These are phyloP conservation scores for Lathyrus sativus DNA, from an alignment of 306 rosid species.

Conservation along the genomic window DNA sequence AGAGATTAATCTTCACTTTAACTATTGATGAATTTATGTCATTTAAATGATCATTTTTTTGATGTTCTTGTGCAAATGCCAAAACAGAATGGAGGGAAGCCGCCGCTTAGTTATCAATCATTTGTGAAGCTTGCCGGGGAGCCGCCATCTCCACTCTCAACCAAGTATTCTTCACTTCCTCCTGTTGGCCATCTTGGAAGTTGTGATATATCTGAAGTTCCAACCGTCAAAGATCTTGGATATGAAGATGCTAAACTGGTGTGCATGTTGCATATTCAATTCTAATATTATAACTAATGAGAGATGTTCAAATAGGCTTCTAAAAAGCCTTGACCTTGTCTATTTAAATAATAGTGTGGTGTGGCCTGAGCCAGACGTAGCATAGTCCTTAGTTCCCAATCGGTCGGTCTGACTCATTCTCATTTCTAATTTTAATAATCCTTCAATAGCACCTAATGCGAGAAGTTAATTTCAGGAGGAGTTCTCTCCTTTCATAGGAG, in stretches of 20 bases:
- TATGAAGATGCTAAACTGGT: constrained; percentile 68
- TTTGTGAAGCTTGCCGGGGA: constrained; percentile 86
- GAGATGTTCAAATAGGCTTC: background rate
- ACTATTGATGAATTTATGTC: background rate
- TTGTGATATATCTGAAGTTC: constrained; percentile 66
- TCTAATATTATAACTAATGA: constrained; percentile 28
- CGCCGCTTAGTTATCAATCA: constrained; percentile 84
- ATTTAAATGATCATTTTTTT: constrained; percentile 33
- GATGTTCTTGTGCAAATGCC: constrained; percentile 37
- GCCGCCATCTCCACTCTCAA: constrained; percentile 54
- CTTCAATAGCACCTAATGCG: constrained; percentile 23
- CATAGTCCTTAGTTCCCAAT: background rate
- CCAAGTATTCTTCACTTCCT: constrained; percentile 63
- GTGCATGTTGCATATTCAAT: background rate
- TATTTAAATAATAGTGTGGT: too few relatives aligned
- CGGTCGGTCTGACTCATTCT: background rate
- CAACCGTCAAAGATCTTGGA: constrained; percentile 76
- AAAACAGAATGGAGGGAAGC: constrained; percentile 86
- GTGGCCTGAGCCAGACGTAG: background rate
- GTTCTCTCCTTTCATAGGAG: constrained; percentile 83
- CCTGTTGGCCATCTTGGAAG: constrained; percentile 58
- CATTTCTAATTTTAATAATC: background rate
- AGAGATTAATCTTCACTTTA: constrained; percentile 23
- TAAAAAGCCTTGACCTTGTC: too few relatives aligned
- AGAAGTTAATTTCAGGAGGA: constrained; percentile 70